Base-by-base conservation (phyloP, 371 early-diverging fungal species). In the Zopfochytrium polystomum region DNA sequence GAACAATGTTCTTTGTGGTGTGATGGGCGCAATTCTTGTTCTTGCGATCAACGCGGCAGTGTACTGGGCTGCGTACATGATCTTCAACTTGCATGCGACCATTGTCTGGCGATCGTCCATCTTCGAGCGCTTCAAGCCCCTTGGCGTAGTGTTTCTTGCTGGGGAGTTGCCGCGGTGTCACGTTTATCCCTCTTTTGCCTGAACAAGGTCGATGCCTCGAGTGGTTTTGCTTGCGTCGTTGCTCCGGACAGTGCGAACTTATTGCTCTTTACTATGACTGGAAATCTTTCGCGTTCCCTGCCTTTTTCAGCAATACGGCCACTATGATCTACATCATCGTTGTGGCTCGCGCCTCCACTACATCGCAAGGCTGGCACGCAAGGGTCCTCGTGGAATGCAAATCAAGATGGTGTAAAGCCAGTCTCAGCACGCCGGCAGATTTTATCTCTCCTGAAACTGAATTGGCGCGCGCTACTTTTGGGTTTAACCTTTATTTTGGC, bases 401-500 rank as follows among this genome's bases (percentile, higher is more conserved):
- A 80, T 22, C 7, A 38, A 7, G 2, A 7, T 6, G 30, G 26
- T n/a, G 29, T 43, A 9, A 63, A 55, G 42, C 55, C 51, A 3
- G 6, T 51, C 25, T 51, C 52, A 48, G 52, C 47, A 7, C 69
- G 74, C 23, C 73, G 80, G 23, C 85, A 87, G 55, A 79, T 85
- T 30, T 62, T 84, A 54, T 74, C 75, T 48, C 82, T 85, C 20
- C 80, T 85, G 49, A 77, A 80, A 33, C 80, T 87, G 49, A 85
- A 87, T 62, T 87, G 87, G 87, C 76, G 87, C 48, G 83, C 87
- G 0, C 68, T 85, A 4, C 44, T 85, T 25, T 68, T 87, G 35
- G 87, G 85, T 22, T 47, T 82, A 31, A 67, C 74, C 15, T 76
- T 83, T 4, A 68, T 79, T 22, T 62, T 68, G 30, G 74, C 79